Evolutionary conservation across 169 alveolate genomes (phyloP), one percentile per base, ranked within the genome.

Genomic region (Eimeria acervulina): DNA sequence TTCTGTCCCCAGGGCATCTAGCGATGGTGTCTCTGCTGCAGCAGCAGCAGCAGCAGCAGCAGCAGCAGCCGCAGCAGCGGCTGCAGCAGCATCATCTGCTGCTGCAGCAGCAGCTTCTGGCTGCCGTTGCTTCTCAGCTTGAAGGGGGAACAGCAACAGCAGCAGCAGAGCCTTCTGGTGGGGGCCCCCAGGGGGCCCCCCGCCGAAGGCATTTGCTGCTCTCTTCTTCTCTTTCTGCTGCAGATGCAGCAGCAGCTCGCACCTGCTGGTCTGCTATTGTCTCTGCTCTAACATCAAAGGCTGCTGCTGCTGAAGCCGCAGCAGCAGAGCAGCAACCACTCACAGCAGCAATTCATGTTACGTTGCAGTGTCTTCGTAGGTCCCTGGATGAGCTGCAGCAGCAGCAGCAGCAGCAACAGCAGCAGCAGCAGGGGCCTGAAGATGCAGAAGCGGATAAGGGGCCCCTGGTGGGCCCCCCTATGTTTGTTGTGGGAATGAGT

Each of bases 251-350:
- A 47, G 90, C 90, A 80, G 90, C 59, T 26, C 63, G 90, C 63
- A 44, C 31, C 68, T 80, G 90, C 70, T 80, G 90, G 90, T 8
- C 90, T 3, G 90, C 90, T 31, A 28, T 80, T 7, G 6, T 23
- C 23, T 23, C 90, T 1, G 70, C 90, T 8, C 12, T 80, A 8
- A 44, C 90, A 0, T 80, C 90, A 44, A 28, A 40, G 19, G 90
- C 90, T 10, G 90, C 90, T 17, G 85, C 85, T 31, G 85, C 85
- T 31, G 78, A 3, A 66, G 78, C 78, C 1, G 85, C 85, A 74
- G 70, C 90, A 44, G 90, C 90, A 44, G 90, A 80, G 90, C 90
- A 80, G 68, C 90, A 80, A 51, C 90, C 90, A 17, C 90, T 80
- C 2, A 21, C 90, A 1, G 70, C 68, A 40, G 90, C 90, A 31